phyloP scores from a whole-genome alignment of 2,329 filamentous ascomycete genomes.

The Nigrospora osmanthi region DNA sequence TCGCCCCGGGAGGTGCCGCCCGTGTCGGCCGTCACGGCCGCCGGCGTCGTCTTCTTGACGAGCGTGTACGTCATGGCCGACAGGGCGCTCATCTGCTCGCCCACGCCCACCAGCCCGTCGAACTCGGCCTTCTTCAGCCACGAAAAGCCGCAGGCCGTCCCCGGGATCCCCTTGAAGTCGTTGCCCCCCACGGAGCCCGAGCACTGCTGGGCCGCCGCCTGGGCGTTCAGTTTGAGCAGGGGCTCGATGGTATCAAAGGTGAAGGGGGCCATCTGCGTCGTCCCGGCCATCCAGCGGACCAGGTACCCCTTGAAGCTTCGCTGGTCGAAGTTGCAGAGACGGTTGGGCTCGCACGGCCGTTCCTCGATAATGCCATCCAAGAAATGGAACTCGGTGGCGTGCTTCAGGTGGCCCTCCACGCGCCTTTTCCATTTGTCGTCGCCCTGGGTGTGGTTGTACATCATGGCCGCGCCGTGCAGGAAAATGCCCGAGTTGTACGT shows the following conservation, averaged over 20 bases:
- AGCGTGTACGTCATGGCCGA: constrained; percentile 56
- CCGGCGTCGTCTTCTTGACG: constrained; percentile 25
- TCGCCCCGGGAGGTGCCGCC: constrained; percentile 54
- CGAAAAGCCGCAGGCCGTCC: constrained; percentile 59
- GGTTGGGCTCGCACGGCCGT: constrained; percentile 53
- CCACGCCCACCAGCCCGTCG: constrained; percentile 55
- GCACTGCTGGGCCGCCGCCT: constrained; percentile 44
- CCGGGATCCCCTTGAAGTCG: constrained; percentile 41
- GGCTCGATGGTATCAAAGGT: constrained; percentile 40
- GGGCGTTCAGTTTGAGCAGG: constrained; percentile 42
- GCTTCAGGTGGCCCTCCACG: constrained; percentile 48
- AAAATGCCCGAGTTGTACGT: constrained; percentile 63
- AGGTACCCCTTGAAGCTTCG: constrained; percentile 71
- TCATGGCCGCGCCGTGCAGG: constrained; percentile 52
- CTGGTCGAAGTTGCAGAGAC: constrained; percentile 63
- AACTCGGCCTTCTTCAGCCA: constrained; percentile 48
- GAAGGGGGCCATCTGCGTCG: constrained; percentile 46
- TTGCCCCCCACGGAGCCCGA: constrained; percentile 30
- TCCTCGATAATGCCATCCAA: constrained; percentile 52
- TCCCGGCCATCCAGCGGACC: constrained; percentile 55
- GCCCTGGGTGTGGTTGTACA: constrained; percentile 53
- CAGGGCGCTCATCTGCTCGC: constrained; percentile 62
- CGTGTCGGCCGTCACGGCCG: constrained; percentile 41
- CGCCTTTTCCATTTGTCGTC: constrained; percentile 46
- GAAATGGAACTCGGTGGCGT: constrained; percentile 46